These are phyloP conservation scores for Endotrypanum monterogeii DNA, from an alignment of 208 protist species.

Conservation along the genomic window DNA sequence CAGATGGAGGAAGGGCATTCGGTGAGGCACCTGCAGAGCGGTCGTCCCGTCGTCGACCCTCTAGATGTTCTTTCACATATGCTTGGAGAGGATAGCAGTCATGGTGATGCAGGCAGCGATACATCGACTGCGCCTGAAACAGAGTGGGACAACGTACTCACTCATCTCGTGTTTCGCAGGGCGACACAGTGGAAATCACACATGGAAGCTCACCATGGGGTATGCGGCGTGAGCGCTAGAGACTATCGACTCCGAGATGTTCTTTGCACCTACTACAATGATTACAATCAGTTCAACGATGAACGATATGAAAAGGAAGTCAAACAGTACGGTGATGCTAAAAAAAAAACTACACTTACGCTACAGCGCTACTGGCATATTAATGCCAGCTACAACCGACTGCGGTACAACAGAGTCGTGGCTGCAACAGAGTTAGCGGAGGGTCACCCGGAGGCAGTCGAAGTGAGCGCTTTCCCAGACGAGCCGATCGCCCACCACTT, in stretches of 20 bases:
- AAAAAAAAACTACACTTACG: conserved; percentile 38
- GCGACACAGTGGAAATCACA: conserved; percentile 63
- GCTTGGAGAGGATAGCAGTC: conserved; percentile 21
- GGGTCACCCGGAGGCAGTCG: conserved; percentile 38
- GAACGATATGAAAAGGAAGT: conserved; percentile 38
- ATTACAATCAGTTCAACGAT: conserved; percentile 70
- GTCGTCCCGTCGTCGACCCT: conserved; percentile 63
- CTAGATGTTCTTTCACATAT: conserved; percentile 74
- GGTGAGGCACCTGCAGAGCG: conserved; percentile 39
- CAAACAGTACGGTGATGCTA: conserved; percentile 11
- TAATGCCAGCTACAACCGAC: conserved; percentile 78
- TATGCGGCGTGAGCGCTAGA: conserved; percentile 28
- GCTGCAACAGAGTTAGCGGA: conserved; percentile 57
- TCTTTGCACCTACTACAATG: conserved; percentile 73
- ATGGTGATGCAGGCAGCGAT: conserved; percentile 8
- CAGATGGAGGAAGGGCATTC: conserved; percentile 11
- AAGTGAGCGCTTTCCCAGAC: conserved; percentile 43
- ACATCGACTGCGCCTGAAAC: neutral
- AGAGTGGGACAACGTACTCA: conserved; percentile 46
- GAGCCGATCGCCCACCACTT: conserved; percentile 47
- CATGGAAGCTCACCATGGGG: conserved; percentile 56
- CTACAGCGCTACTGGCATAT: conserved; percentile 80
- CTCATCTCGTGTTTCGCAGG: conserved; percentile 68
- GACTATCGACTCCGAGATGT: conserved; percentile 80
- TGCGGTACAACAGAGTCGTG: conserved; percentile 88